Evolutionary conservation across 768 basidiomycete species (phyloP).

Genomic region (Gelatoporia subvermispora): DNA sequence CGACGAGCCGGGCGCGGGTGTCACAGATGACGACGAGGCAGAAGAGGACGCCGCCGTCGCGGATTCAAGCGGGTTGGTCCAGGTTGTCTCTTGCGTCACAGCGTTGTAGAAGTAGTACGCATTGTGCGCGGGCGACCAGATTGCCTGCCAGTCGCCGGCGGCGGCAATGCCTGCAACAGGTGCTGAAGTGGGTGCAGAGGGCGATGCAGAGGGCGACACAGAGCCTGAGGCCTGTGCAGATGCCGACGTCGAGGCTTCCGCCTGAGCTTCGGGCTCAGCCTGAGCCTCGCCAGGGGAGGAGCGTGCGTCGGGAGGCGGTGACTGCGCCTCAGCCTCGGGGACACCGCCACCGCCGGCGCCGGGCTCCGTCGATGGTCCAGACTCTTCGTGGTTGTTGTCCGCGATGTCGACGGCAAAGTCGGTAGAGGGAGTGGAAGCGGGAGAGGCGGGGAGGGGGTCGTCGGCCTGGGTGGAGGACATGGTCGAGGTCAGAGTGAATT

Average conservation of each 20-base stretch:
- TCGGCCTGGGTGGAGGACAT: slow-evolving; percentile 8
- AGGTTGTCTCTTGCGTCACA: slow-evolving; percentile 74
- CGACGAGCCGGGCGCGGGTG: slow-evolving; percentile 18
- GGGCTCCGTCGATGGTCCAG: slow-evolving; percentile 1
- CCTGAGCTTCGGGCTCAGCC: background rate
- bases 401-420: background rate
- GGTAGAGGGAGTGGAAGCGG: slow-evolving; percentile 9
- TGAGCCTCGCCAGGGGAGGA: background rate
- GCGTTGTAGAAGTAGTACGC: slow-evolving; percentile 85
- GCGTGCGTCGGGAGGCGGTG: slow-evolving; percentile 1
- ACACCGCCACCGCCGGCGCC: background rate
- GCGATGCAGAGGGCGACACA: background rate
- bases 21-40: slow-evolving; percentile 8
- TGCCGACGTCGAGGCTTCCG: slow-evolving; percentile 6
- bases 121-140: slow-evolving; percentile 72
- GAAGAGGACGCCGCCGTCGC: slow-evolving; percentile 18
- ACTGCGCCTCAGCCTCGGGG: background rate
- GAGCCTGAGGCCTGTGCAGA: slow-evolving; percentile 4
- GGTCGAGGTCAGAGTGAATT: slow-evolving; percentile 15
- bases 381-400: background rate
- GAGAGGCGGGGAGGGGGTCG: background rate
- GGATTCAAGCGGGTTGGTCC: slow-evolving; percentile 68
- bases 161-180: slow-evolving; percentile 8
- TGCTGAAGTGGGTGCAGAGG: slow-evolving; percentile 4
- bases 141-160: slow-evolving; percentile 63